These are phyloP conservation scores for Sporothrix mexicana DNA, from an alignment of 2,329 filamentous ascomycete species.

Conservation along the genomic window DNA sequence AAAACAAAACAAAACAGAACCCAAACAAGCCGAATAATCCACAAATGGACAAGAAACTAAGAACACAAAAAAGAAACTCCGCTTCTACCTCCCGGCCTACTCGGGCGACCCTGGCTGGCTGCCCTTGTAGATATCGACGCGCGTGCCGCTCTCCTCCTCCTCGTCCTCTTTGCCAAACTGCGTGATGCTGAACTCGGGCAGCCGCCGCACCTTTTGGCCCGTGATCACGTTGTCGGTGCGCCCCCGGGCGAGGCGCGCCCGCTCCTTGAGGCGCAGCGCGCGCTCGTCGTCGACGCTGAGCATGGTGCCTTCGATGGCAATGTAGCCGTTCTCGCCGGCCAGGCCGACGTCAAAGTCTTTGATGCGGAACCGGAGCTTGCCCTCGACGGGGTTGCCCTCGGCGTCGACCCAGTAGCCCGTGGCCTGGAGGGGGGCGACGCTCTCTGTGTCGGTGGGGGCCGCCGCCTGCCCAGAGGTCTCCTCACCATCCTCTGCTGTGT, in stretches of 20 bases:
- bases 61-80: not conserved
- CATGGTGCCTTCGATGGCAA: constrained; percentile 90
- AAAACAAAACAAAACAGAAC: not conserved
- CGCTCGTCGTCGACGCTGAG: constrained; percentile 71
- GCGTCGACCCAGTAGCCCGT: constrained; percentile 78
- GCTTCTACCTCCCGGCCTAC: not conserved
- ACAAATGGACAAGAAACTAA: constrained; percentile 8
- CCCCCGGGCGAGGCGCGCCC: constrained; percentile 47
- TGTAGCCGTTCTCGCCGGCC: constrained; percentile 76
- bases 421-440: constrained; percentile 49
- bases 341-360: constrained; percentile 82
- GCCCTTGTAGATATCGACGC: constrained; percentile 45
- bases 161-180: constrained; percentile 57
- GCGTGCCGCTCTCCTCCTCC: constrained; percentile 49
- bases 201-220: constrained; percentile 42
- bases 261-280: constrained; percentile 61
- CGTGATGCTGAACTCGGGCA: constrained; percentile 64
- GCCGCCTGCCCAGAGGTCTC: too few species aligned
- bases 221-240: constrained; percentile 46
- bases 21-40: not conserved
- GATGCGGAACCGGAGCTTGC: constrained; percentile 76
- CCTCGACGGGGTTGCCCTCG: constrained; percentile 70
- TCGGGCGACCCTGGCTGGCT: constrained; percentile 44
- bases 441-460: constrained; percentile 33
- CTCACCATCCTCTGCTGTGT: constrained; percentile 13